Percentiles rank a stretch among this genome's conserved stretches.
These are phyloP conservation scores for Massarina eburnea DNA, from an alignment of 2,329 filamentous ascomycete species.

Conservation along the genomic window DNA sequence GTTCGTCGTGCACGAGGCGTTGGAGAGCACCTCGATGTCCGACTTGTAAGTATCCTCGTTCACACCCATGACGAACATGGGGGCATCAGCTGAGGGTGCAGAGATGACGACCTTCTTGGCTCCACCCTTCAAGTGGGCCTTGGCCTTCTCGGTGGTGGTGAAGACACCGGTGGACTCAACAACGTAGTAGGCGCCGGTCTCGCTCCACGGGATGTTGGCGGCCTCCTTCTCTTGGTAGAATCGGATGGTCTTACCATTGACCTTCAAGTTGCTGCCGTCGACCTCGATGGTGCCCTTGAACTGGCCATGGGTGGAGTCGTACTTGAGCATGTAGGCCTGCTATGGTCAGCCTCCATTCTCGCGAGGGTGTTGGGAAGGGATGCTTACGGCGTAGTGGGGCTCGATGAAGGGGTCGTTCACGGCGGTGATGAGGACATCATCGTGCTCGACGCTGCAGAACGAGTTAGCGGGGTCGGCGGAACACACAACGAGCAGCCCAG, in stretches of 20 bases:
- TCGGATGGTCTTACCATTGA: slow-evolving; percentile 93
- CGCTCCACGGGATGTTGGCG: slow-evolving; percentile 82
- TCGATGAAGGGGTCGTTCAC: slow-evolving; percentile 99
- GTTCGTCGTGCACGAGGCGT: slow-evolving; percentile 99
- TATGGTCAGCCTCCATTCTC: not conserved
- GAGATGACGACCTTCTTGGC: slow-evolving; percentile 93
- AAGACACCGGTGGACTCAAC: slow-evolving; percentile 99
- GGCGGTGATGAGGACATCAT: slow-evolving; percentile 87
- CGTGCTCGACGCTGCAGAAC: slow-evolving; percentile 69
- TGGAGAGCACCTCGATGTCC: slow-evolving; percentile 92
- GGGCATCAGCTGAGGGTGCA: slow-evolving; percentile 89
- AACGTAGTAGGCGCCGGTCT: slow-evolving; percentile 87
- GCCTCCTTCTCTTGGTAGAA: slow-evolving; percentile 96
- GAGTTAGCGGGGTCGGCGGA: slow-evolving; percentile 19
- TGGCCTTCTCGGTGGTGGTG: slow-evolving; percentile 97
- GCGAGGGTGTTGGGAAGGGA: slow-evolving; percentile 3
- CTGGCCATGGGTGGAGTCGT: slow-evolving; percentile 93
- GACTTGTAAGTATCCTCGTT: slow-evolving; percentile 93
- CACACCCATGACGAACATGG: slow-evolving; percentile 99
- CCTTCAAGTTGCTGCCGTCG: slow-evolving; percentile 70
- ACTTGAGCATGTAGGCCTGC: slow-evolving; percentile 99
- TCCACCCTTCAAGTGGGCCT: slow-evolving; percentile 90
- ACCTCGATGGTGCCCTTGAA: slow-evolving; percentile 91
- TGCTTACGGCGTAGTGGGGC: slow-evolving; percentile 90
- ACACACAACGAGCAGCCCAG: no score